Evolutionary conservation across 1,284 basidiomycete species (phyloP), one percentile per base, ranked within the genome.

Genomic region (Malassezia vespertilionis): DNA sequence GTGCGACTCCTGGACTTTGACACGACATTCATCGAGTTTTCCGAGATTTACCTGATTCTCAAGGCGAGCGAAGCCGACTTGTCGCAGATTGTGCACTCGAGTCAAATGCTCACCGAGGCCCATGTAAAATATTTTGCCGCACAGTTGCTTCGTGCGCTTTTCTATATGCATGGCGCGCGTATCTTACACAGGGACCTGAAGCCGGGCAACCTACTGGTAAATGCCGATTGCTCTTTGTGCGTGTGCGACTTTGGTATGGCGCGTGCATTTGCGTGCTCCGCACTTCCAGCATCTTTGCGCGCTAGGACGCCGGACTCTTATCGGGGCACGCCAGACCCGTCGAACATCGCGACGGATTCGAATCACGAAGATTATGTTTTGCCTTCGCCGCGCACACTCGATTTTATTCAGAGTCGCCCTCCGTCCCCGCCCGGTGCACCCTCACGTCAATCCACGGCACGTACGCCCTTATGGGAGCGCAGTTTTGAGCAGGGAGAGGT

Each of bases 201-300:
- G 54, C 67, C 67, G 1, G 65, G 67, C 44, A 70, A 70, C 32
- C 50, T 70, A 11, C 57, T 70, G 15, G 67, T 70, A 42, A 70
- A 70, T 17, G 62, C 61, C 10, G 64, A 70, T 45, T 70, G 67
- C 43, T 54, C 57, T 1, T 58, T 70, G 8, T 53, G 58, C 30
- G 46, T 70, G 35, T 70, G 67, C 49, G 67, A 70, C 46, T 60
- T 69, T 41, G 67, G 67, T 17, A 54, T 70, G 26, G 65, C 67
- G 4, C 53, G 67, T 2, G 63, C 63, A 12, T 67, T 56, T 33
- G 28, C 27, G 18, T 38, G 36, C 21, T 38, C 36, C 2, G 36
- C 12, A 21, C 14, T 15, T 5, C 9, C 18, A 2, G 17, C 9
- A 4, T 3, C 8, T 14, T 12, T 12, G 14, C n/a, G 12, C 33